Evolutionary conservation across 1,139 yeast species (phyloP), one percentile per base, ranked within the genome.

Genomic region (Yamadazyma dendronema): DNA sequence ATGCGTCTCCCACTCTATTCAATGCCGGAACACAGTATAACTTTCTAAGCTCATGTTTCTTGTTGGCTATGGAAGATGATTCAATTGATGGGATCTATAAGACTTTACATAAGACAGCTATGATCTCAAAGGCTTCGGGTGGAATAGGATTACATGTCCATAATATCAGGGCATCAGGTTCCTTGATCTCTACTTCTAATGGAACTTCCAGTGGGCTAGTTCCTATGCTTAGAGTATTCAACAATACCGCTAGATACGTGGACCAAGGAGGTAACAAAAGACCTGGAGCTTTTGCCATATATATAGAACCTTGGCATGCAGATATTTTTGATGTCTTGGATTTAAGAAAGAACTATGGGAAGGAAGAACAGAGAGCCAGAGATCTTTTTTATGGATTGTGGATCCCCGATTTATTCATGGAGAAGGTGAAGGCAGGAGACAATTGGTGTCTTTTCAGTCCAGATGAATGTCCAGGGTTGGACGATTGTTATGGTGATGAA

Each of bases 231-330:
- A 67, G 77, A 44, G 82, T 77, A 14, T 77, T 77, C 57, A 77
- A 77, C 51, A 71, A 75, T 50, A 76, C 81, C 6, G 81, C 83
- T 13, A 66, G 79, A 50, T 77, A 76, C 48, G 83, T 77, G 19
- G 82, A 77, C 47, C 83, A 77, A 52, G 83, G 83, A 24, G 82
- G 82, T 22, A 77, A 77, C 48, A 77, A 77, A 55, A 56, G 83
- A 46, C 83, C 83, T 0, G 82, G 83, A 30, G 83, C 83, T 6
- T 74, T 77, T 54, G 79, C 81, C n/a, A 61, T 76, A 22, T 77
- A 77, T 58, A 46, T 77, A 36, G 83, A 77, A 48, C 82, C 83
- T 33, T 77, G 83, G 83, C 83, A 77, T 56, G 63, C 72, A 3
- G 82, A 77, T 50, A 59, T 77, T 28, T 72, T 74, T 51, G 77